Percentiles rank a stretch among this genome's conserved stretches.
phyloP scores from a whole-genome alignment of 2,329 filamentous ascomycete species.

The Eutypa lata region DNA sequence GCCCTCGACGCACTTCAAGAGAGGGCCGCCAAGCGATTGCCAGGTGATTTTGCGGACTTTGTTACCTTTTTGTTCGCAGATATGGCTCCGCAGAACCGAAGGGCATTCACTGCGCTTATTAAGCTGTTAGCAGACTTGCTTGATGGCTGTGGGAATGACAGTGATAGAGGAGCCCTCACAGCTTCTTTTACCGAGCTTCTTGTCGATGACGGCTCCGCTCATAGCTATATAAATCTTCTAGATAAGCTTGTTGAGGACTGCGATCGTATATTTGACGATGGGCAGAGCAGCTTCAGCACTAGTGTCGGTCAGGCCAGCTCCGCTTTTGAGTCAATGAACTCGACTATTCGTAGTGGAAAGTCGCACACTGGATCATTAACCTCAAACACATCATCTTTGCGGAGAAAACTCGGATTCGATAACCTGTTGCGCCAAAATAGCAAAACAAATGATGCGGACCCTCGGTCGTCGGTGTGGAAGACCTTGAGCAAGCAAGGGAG shows the following conservation, averaged over 20 bases:
- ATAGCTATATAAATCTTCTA: constrained; percentile 82
- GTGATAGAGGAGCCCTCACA: constrained; percentile 83
- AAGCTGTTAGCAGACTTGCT: constrained; percentile 84
- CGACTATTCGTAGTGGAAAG: constrained; percentile 55
- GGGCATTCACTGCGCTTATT: constrained; percentile 80
- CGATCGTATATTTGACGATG: constrained; percentile 79
- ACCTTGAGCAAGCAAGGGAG: constrained; percentile 81
- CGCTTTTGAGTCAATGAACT: constrained; percentile 58
- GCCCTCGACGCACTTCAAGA: constrained; percentile 73
- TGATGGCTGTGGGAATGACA: constrained; percentile 86
- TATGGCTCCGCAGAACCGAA: constrained; percentile 66
- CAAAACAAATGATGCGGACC: constrained; percentile 68
- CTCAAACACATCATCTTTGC: constrained; percentile 82
- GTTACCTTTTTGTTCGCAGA: constrained; percentile 62
- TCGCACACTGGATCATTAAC: constrained; percentile 71
- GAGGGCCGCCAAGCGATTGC: constrained; percentile 61
- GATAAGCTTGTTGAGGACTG: constrained; percentile 88
- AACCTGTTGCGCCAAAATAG: constrained; percentile 74
- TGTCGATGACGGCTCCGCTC: constrained; percentile 71
- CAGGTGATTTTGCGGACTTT: constrained; percentile 70
- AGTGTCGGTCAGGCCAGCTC: constrained; percentile 40
- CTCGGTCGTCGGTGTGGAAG: constrained; percentile 76
- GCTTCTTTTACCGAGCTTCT: constrained; percentile 86
- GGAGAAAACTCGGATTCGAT: constrained; percentile 80
- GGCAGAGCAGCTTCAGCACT: constrained; percentile 29